Evolutionary conservation across 2,329 filamentous ascomycete species (phyloP).

Genomic region (Keithomyces neogunnii): DNA sequence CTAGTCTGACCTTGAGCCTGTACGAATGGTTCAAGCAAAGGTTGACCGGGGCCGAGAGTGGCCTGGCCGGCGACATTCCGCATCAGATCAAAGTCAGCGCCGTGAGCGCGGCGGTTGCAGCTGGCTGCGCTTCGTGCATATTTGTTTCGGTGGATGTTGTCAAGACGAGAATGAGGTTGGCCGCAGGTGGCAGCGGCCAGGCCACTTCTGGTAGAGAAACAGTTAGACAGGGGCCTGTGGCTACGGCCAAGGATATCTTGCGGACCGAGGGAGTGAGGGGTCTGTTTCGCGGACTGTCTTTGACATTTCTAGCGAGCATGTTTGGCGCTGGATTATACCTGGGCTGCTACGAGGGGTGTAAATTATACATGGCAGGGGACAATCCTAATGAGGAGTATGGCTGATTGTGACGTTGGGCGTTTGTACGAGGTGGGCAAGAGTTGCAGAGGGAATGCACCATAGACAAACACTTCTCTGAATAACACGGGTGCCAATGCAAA

Average conservation of each 20-base stretch:
- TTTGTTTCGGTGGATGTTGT: constrained; percentile 14
- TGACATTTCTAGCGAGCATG: constrained; percentile 5
- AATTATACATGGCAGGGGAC: constrained; percentile 2
- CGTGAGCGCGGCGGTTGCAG: constrained; percentile 9
- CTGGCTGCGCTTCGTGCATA: constrained; percentile 4
- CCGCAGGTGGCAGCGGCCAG: constrained; percentile 1
- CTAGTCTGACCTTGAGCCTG: constrained; percentile 6
- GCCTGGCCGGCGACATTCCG: neutral
- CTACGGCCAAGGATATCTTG: constrained; percentile 1
- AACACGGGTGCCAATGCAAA: too few relatives aligned
- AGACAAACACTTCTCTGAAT: too few relatives aligned
- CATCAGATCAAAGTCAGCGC: constrained; percentile 3
- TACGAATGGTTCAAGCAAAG: constrained; percentile 7
- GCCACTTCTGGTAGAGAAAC: neutral
- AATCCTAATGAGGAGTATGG: neutral
- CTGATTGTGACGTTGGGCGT: too few relatives aligned
- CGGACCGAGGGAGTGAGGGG: constrained; percentile 2
- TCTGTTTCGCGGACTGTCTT: constrained; percentile 4
- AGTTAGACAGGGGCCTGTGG: neutral
- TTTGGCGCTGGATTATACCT: constrained; percentile 5
- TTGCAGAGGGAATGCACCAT: neutral
- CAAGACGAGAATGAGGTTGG: constrained; percentile 13
- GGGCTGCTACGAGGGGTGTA: constrained; percentile 7
- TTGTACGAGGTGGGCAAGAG: neutral
- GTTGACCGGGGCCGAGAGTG: neutral